Evolutionary conservation across 805 yeast species (phyloP).

Genomic region (Suhomyces sp.): DNA sequence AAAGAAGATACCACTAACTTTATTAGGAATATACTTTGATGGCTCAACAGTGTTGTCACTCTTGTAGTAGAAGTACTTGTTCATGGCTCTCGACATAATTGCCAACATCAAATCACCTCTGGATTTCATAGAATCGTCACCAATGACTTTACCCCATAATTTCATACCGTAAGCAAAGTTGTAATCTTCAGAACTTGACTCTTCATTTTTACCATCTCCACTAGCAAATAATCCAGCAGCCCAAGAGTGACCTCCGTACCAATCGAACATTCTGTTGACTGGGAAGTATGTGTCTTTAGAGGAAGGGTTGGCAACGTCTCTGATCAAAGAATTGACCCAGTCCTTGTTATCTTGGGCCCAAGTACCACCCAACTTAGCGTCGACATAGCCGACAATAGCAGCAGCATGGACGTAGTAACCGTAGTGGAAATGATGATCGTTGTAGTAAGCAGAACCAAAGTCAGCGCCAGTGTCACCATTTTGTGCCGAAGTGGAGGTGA

Average conservation of each 20-base stretch:
- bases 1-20: slow-evolving; percentile 22
- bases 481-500: slow-evolving; percentile 51
- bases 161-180: slow-evolving; percentile 26
- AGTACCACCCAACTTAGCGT: slow-evolving; percentile 46
- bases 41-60: slow-evolving; percentile 19
- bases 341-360: slow-evolving; percentile 44
- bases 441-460: slow-evolving; percentile 74
- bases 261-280: slow-evolving; percentile 23
- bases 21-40: slow-evolving; percentile 13
- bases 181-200: slow-evolving; percentile 23
- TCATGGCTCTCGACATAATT: slow-evolving; percentile 18
- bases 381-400: slow-evolving; percentile 70
- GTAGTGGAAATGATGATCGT: slow-evolving; percentile 87
- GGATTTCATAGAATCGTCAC: slow-evolving; percentile 22
- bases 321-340: slow-evolving; percentile 21
- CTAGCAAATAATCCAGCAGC: slow-evolving; percentile 20
- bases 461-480: slow-evolving; percentile 48
- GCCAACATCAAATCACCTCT: slow-evolving; percentile 25
- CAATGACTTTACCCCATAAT: slow-evolving; percentile 21
- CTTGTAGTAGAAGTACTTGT: slow-evolving; percentile 18
- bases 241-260: slow-evolving; percentile 27
- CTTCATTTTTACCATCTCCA: slow-evolving; percentile 23
- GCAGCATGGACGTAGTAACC: slow-evolving; percentile 84
- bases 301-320: slow-evolving; percentile 26
- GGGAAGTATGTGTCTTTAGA: slow-evolving; percentile 19